Conservation (phyloP, 163 green algal genomes). For the Scenedesmus sp. region DNA sequence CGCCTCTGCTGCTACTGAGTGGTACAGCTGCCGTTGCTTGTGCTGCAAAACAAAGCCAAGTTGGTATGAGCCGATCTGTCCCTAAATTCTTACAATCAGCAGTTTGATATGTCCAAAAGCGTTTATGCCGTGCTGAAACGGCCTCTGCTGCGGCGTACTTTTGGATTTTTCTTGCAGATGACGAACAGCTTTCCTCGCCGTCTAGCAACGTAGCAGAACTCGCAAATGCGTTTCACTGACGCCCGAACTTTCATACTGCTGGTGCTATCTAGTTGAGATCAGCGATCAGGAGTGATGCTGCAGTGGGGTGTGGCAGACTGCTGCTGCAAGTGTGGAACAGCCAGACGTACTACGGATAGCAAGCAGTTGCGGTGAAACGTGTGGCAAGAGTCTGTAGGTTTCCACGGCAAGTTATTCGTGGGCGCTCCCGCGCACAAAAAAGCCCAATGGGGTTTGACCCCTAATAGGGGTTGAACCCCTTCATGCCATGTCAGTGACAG, state of each 20-base stretch:
- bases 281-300: not conserved
- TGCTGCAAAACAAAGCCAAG: slow-evolving; percentile 9
- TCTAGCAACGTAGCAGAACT: slow-evolving; percentile 39
- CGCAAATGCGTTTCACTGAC: slow-evolving; percentile 36
- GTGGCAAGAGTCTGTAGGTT: too few species aligned
- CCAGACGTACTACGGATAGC: not conserved
- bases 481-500: not conserved
- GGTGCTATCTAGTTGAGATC: not conserved
- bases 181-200: slow-evolving; percentile 50
- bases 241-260: slow-evolving; percentile 37
- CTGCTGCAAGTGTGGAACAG: not conserved
- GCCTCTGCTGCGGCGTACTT: slow-evolving; percentile 21
- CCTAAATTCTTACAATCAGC: not conserved
- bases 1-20: not conserved
- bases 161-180: slow-evolving; percentile 51
- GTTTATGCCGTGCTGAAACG: not conserved
- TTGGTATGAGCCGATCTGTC: not conserved
- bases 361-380: not conserved
- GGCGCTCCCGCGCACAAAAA: too few species aligned
- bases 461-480: too few species aligned
- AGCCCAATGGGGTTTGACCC: too few species aligned
- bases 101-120: not conserved
- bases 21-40: slow-evolving; percentile 49
- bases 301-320: not conserved
- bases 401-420: too few species aligned